Base-by-base conservation (phyloP, 1,139 yeast species). In the Magnusiomyces clavatus region DNA sequence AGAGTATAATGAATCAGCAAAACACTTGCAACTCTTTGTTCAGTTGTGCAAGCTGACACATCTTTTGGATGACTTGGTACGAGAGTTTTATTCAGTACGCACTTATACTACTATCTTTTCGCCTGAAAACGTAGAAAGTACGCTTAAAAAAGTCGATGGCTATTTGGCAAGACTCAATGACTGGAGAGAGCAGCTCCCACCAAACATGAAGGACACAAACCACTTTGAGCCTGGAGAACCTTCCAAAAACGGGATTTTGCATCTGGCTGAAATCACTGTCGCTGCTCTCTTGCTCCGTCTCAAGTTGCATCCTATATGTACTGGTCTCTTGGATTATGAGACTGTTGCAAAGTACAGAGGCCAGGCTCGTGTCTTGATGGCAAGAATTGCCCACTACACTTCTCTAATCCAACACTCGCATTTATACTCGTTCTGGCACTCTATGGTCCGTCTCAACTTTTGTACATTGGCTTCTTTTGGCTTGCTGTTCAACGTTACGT, bases 381-480 rank as follows among this genome's bases (percentile, higher is more conserved):
- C 64, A 43, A 51, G 65, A 12, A 61, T 69, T 38, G 56, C 67
- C 48, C 57, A 56, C 39, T 68, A 66, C 55, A 67, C 69, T 1
- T 54, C 66, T 11, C 69, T 63, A 29, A 67, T 69, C 50, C 64
- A 69, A 14, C 71, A 69, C 50, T 58, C 68, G 24, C 71, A 69
- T 53, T 52, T 68, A 37, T 69, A 66, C 54, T 70, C 71, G 6
- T 69, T 66, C 51, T 69, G 72, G 72, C 64, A 67, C 40, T 60
- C 70, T 6, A 59, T 66, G 43, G 61, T 68, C 17, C 58, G 68
- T 14, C 61, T 67, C 12, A 60, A 61, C 54, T 65, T 69, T 43
- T 65, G 70, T 3, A 64, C 65, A 11, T 53, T 69, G 20, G 69
- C 69, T 1, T 69, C 66, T 40, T 68, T 68, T 54, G 64, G 68